Percentiles rank a stretch among this genome's conserved stretches.
phyloP scores from a whole-genome alignment of 148 eudicot species.

The Pharnaceum exiguum region DNA sequence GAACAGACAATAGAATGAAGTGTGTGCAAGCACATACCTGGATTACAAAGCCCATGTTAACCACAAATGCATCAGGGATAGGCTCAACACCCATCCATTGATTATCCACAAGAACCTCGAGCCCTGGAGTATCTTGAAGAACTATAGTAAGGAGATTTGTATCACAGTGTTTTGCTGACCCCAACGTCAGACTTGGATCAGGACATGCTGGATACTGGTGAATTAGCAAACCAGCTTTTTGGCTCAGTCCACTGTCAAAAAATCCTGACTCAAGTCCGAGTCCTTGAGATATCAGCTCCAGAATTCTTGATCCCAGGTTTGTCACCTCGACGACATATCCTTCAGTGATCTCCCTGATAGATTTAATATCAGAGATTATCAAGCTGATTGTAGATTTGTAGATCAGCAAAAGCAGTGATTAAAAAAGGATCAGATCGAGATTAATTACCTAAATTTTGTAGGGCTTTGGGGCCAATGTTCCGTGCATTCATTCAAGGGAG shows the following conservation, averaged over 20 bases:
- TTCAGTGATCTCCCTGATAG: slow-evolving; percentile 16
- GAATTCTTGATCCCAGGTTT: slow-evolving; percentile 13
- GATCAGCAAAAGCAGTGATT: not conserved
- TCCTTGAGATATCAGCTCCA: slow-evolving; percentile 27
- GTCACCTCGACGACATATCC: slow-evolving; percentile 8
- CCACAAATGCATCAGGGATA: slow-evolving; percentile 23
- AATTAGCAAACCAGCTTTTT: not conserved
- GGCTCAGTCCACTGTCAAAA: slow-evolving; percentile 8
- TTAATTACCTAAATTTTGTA: not conserved
- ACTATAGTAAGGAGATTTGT: slow-evolving; percentile 27
- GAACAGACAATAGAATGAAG: too few relatives aligned
- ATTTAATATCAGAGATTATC: not conserved
- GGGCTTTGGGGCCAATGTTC: slow-evolving; percentile 11
- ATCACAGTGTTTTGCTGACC: slow-evolving; percentile 19
- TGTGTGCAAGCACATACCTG: slow-evolving; percentile 3
- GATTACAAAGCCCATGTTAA: slow-evolving; percentile 23
- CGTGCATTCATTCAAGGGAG: slow-evolving; percentile 7
- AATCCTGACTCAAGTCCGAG: slow-evolving; percentile 12
- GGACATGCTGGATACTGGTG: slow-evolving; percentile 22
- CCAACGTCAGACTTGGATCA: slow-evolving; percentile 13
- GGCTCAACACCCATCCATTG: slow-evolving; percentile 28
- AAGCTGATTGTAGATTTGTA: not conserved
- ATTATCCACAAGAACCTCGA: slow-evolving; percentile 26
- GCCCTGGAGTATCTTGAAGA: slow-evolving; percentile 27
- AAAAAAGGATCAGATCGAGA: not conserved